Percentiles rank a stretch among this genome's conserved stretches.
Evolutionary conservation across 2,329 filamentous ascomycete species (phyloP).

Genomic region (Xylaria sp.): DNA sequence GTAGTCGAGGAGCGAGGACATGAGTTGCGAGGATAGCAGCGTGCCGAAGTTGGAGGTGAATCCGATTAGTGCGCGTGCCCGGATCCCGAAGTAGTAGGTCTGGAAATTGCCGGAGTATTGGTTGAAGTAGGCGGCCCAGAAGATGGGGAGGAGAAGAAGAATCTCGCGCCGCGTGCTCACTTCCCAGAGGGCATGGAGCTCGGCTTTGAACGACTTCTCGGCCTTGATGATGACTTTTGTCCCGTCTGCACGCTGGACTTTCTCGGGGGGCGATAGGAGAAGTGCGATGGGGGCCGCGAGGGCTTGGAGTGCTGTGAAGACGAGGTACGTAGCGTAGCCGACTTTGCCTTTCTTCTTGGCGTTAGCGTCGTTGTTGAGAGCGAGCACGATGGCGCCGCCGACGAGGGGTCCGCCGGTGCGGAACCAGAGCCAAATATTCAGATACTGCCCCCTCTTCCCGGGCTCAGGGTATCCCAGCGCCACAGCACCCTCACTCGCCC

Average conservation of each 20-base stretch:
- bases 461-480: constrained; percentile 75
- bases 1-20: constrained; percentile 32
- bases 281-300: constrained; percentile 67
- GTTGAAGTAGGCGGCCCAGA: constrained; percentile 68
- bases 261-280: constrained; percentile 63
- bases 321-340: constrained; percentile 69
- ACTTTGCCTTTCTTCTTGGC: constrained; percentile 60
- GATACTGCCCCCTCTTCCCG: constrained; percentile 66
- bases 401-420: constrained; percentile 62
- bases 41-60: constrained; percentile 73
- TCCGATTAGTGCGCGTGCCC: constrained; percentile 71
- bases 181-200: constrained; percentile 67
- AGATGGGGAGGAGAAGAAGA: constrained; percentile 73
- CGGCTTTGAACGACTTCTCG: constrained; percentile 60
- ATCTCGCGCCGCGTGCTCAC: constrained; percentile 72
- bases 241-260: constrained; percentile 71
- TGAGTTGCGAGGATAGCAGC: constrained; percentile 67
- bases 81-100: constrained; percentile 71
- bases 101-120: constrained; percentile 55
- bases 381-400: constrained; percentile 74
- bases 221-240: constrained; percentile 66
- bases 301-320: constrained; percentile 75
- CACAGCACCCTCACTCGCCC: constrained; percentile 77
- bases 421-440: constrained; percentile 72
- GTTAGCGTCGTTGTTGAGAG: constrained; percentile 63